Evolutionary conservation across 1,139 yeast species (phyloP), one percentile per base, ranked within the genome.

Genomic region (Saccharomyces uvarum): DNA sequence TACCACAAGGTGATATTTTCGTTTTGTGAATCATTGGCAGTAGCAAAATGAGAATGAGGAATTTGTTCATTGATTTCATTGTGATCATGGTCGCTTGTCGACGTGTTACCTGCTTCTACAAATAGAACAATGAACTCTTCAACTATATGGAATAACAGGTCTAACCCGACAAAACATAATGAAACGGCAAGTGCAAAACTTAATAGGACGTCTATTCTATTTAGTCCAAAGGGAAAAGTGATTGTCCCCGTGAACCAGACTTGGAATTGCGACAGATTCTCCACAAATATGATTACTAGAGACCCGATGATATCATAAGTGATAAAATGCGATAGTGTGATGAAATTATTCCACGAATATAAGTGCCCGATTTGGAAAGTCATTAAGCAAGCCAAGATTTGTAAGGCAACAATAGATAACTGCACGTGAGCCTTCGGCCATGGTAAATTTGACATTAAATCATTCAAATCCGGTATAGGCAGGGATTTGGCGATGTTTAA

Each of bases 181-280:
- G 95, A 84, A 0, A 93, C 85, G 21, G 95, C 84, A 51, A 90
- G 75, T 0, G 95, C 97, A 75, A 90, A 91, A 2, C 96, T 95
- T 42, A 87, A 84, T 28, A 93, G 74, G 0, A 91, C 96, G 65
- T 93, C 97, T 24, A 88, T 77, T 57, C 98, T 76, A 26, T 95
- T 96, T 44, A 93, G 75, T 0, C 98, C 98, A 75, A 93, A 93
- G 0, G 99, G 99, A 61, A 83, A 86, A 16, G 84, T 84, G 47
- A 93, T 75, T 6, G 95, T 86, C n/a, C 93, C 81, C 56, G 80
- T 82, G 60, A 81, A 83, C 97, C 98, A 93, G 3, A 87, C 96
- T 61, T 88, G 95, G 68, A 93, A 93, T 66, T 91, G 93, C 14
- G 90, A 81, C 79, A 93, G 79, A 9, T 89, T 78, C 58, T 86